These are phyloP conservation scores for Citrullus amarus DNA, from an alignment of 306 rosid species.

Conservation along the genomic window DNA sequence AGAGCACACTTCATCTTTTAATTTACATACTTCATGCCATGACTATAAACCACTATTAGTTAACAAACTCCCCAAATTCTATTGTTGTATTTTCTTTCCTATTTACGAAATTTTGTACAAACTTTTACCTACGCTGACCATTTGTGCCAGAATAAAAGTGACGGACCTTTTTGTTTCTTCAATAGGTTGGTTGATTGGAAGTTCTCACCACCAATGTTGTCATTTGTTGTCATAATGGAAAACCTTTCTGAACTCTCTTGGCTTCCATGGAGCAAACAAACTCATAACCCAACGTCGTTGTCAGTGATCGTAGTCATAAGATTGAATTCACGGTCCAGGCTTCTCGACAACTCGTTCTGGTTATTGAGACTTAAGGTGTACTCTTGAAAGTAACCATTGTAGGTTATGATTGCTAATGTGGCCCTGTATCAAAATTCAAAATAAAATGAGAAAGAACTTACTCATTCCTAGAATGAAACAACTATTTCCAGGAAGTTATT, in stretches of 20 bases:
- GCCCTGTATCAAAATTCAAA: constrained; percentile 36
- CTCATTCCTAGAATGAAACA: not conserved
- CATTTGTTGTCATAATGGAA: not conserved
- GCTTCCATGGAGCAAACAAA: not conserved
- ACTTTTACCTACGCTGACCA: not conserved
- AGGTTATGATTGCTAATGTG: constrained; percentile 50
- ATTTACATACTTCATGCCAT: not conserved
- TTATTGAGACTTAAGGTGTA: constrained; percentile 48
- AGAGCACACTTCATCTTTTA: not conserved
- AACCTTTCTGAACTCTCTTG: not conserved
- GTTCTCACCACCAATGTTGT: not conserved
- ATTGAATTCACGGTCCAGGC: constrained; percentile 57
- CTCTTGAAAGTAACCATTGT: constrained; percentile 65
- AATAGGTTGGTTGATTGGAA: not conserved
- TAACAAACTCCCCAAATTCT: not conserved
- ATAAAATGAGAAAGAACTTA: not conserved
- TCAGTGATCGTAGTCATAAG: constrained; percentile 36
- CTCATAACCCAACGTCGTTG: constrained; percentile 26
- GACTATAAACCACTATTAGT: not conserved
- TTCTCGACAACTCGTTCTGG: constrained; percentile 52
- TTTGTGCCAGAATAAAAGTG: not conserved
- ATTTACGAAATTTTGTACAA: not conserved
- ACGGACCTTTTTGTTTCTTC: not conserved
- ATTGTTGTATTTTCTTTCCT: not conserved
- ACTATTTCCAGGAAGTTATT: not conserved